These are phyloP conservation scores for Neurospora sp. DNA, from an alignment of 2,329 filamentous ascomycete genomes.

Conservation along the genomic window DNA sequence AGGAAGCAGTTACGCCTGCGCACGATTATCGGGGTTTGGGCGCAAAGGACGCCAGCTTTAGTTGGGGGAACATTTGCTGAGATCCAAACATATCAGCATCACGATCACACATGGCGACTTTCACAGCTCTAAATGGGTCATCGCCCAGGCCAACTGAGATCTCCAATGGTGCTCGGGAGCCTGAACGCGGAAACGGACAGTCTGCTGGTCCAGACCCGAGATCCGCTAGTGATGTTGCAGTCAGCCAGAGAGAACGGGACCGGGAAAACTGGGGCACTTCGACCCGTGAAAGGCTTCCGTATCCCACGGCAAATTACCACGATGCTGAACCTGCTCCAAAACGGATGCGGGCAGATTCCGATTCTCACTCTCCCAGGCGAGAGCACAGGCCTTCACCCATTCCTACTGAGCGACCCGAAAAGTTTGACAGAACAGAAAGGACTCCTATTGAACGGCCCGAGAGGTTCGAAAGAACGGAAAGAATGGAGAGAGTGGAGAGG, in stretches of 20 bases:
- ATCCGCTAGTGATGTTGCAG: conserved; percentile 19
- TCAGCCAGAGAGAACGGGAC: conserved; percentile 22
- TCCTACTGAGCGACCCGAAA: not conserved
- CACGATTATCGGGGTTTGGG: not conserved
- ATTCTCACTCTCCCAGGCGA: conserved; percentile 40
- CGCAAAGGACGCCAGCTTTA: not conserved
- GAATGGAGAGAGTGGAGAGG: conserved; percentile 4
- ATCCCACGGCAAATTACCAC: conserved; percentile 30
- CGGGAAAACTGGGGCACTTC: conserved; percentile 32
- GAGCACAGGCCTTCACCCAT: conserved; percentile 22
- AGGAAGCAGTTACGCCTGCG: not conserved
- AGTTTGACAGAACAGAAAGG: conserved; percentile 2
- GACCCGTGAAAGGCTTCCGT: conserved; percentile 31
- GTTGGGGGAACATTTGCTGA: not conserved
- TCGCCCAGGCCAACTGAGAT: conserved; percentile 34
- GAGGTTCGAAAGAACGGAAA: conserved; percentile 1
- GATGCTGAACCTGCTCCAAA: conserved; percentile 46
- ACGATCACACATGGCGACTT: conserved; percentile 36
- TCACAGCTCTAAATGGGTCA: conserved; percentile 41
- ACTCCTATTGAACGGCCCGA: not conserved
- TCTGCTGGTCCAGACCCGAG: conserved; percentile 15
- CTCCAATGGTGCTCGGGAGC: conserved; percentile 22
- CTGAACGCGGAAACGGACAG: conserved; percentile 19
- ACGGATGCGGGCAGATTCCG: conserved; percentile 61
- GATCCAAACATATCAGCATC: not conserved